Base-by-base conservation (phyloP, 257 asterid genomes). In the Verbena officinalis region DNA sequence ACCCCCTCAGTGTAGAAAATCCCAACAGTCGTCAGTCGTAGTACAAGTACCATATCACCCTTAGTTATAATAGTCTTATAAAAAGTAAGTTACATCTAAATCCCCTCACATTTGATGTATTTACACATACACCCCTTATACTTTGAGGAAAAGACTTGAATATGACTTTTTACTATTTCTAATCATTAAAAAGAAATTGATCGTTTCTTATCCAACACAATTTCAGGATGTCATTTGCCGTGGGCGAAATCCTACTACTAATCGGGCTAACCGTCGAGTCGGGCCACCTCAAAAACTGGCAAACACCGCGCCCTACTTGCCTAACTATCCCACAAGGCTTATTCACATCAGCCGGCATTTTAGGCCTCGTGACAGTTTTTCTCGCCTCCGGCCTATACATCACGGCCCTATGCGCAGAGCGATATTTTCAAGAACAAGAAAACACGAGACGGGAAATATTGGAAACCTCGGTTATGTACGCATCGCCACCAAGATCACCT, bases 211-310 rank as follows among this genome's bases (percentile, higher is more conserved):
- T 5, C 33, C 5, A 2, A 27, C 33, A 27, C 2, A 2, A 5
- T 27, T 36, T 5, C 78, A 92, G 98, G 98, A 45, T 73, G 21
- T 76, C 82, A 8, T 93, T 89, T 57, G 94, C 95, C 0, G 87
- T 93, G 24, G 97, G 86, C 30, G 98, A 89, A 73, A 86, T 93
- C 36, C 65, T 89, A 64, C 60, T 93, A 36, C 73, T 93, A 10
- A 78, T 89, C n/a, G 96, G 95, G 33, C 69, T 93, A 27, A 87
- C 87, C 58, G 85, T 87, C 5, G 98, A 93, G 74, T 89, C 97
- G 4, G 96, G 98, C 14, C 97, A 93, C 71, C 83, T 93, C 49
- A 85, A 75, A 11, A 75, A 84, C 39, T 93, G 98, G 98, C 81
- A 27, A 20, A 40, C 45, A 11, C 86, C 91, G 1, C 81, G 73